These are phyloP conservation scores for Xylariaceae sp. DNA, from an alignment of 2,329 filamentous ascomycete genomes.

Conservation along the genomic window DNA sequence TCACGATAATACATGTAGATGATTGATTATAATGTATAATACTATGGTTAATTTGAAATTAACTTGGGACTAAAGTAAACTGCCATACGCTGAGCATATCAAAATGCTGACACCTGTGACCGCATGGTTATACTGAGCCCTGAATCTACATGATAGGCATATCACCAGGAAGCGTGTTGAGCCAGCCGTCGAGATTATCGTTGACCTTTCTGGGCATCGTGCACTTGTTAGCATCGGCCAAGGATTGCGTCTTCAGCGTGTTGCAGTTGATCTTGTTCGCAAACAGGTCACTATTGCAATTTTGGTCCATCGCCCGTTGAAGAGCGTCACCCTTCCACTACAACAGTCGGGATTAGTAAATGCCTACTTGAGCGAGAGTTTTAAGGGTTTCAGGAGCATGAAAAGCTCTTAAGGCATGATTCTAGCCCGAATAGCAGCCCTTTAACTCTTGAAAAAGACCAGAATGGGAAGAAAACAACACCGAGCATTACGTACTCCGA, in stretches of 20 bases:
- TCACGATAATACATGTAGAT: neutral
- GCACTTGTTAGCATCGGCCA: constrained; percentile 44
- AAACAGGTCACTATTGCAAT: constrained; percentile 44
- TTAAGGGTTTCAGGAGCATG: too few species aligned
- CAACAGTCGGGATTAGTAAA: too few species aligned
- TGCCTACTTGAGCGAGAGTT: too few species aligned
- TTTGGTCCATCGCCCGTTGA: constrained; percentile 45
- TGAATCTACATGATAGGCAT: constrained; percentile 36
- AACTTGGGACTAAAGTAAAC: neutral
- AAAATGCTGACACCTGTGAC: constrained; percentile 1
- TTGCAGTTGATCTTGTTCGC: constrained; percentile 40
- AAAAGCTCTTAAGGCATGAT: too few species aligned
- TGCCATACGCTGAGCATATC: neutral
- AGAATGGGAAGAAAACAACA: too few species aligned
- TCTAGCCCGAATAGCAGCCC: too few species aligned
- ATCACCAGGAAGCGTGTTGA: constrained; percentile 35
- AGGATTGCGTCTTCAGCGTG: constrained; percentile 38
- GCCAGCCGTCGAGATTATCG: constrained; percentile 46
- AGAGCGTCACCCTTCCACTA: constrained; percentile 51
- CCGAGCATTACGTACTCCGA: too few species aligned
- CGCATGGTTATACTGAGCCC: neutral
- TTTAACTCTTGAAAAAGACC: too few species aligned
- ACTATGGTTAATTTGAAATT: neutral
- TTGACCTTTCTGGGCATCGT: constrained; percentile 37
- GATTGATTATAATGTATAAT: neutral